Evolutionary conservation across 1,284 basidiomycete genomes (phyloP), one percentile per base, ranked within the genome.

Genomic region (Cutaneotrichosporon sp.): DNA sequence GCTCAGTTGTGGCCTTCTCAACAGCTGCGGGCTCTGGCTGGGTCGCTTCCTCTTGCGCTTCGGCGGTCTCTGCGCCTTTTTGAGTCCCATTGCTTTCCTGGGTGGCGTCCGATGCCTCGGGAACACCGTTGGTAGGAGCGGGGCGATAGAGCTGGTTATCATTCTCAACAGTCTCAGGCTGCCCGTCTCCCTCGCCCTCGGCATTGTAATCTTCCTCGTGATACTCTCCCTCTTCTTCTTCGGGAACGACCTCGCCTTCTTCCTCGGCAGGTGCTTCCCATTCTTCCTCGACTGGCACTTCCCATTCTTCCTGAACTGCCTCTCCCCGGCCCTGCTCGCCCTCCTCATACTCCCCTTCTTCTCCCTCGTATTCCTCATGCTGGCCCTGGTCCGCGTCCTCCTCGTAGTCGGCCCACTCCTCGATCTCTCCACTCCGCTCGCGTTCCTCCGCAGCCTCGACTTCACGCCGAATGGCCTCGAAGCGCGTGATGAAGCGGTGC

Each of bases 391-490:
- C 44, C 17, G 33, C 32, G 19, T 24, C 48, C 22, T 56, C 52
- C 3, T 39, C 27, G 25, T 59, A 38, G 3, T 47, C 60, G 19
- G 34, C 38, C 25, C 47, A 49, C 17, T 54, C 42, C 6, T 59
- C 52, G n/a, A 44, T 50, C 27, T 57, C 52, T 19, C 27, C 47
- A 5, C 54, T 37, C 46, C 49, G 39, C 35, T 41, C 55, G 7
- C 46, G 46, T 20, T 86, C 76, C 85, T 87, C 20, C 84, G 88
- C 22, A 83, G 80, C 61, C 19, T 63, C 61, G 17, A 73, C 51
- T 43, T 68, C 70, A 26, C 60, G 53, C 42, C 63, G 57, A 19
- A 73, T 73, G 9, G 70, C 68, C 31, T 65, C 63, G 51, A 67
- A 71, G 6, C 71, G 57, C 5, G 65, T 64, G 43, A 68, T 67